phyloP scores from a whole-genome alignment of 2,329 filamentous ascomycete species.

The Karstenula rhodostoma region DNA sequence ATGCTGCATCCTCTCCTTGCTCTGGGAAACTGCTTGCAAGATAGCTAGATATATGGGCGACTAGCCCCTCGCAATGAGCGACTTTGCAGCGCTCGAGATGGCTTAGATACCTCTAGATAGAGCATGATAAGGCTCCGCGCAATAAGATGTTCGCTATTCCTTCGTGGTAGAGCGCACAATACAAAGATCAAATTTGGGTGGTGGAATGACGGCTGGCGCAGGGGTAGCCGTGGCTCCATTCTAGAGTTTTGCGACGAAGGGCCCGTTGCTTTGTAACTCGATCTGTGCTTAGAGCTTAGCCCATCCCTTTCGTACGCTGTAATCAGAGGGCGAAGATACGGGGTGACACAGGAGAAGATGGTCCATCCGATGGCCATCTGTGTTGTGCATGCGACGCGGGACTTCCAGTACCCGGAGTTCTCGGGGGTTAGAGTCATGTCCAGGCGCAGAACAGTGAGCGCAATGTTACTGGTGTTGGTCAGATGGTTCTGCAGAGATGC shows the following conservation, averaged over 20 bases:
- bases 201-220: neutral
- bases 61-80: too few relatives aligned
- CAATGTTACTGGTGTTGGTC: constrained; percentile 5
- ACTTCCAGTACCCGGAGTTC: constrained; percentile 7
- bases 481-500: neutral
- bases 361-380: constrained; percentile 22
- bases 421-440: neutral
- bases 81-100: too few relatives aligned
- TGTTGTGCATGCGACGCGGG: constrained; percentile 14
- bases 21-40: too few relatives aligned
- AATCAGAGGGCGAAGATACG: constrained; percentile 22
- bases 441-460: constrained; percentile 10
- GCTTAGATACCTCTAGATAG: too few relatives aligned
- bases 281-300: neutral
- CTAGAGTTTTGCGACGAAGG: neutral
- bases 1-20: too few relatives aligned
- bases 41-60: too few relatives aligned
- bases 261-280: neutral
- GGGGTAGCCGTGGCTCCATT: neutral
- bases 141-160: too few relatives aligned
- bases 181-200: neutral
- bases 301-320: constrained; percentile 20
- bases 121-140: too few relatives aligned
- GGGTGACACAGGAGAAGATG: constrained; percentile 20
- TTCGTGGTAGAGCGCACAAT: too few relatives aligned